Evolutionary conservation across 2,329 filamentous ascomycete genomes (phyloP).

Genomic region (Epichloe hybrida): DNA sequence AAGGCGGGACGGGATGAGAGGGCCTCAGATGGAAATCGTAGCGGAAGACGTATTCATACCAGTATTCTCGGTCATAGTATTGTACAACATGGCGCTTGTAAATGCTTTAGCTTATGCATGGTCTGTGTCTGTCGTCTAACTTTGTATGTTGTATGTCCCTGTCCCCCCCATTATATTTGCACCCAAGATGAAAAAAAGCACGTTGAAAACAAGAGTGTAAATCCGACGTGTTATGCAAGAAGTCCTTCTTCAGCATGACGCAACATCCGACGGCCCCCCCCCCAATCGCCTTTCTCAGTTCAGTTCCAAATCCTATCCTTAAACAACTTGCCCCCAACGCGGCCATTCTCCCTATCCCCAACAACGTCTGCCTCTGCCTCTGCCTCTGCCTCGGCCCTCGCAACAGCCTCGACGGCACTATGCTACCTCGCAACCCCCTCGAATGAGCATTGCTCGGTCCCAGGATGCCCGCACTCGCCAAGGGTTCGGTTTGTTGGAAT

Average conservation of each 20-base stretch:
- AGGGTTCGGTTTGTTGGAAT: conserved; percentile 8
- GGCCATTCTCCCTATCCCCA: conserved; percentile 2
- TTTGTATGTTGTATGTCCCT: background rate
- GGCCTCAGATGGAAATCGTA: no score
- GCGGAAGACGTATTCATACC: no score
- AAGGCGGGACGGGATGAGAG: no score
- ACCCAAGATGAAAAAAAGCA: no score
- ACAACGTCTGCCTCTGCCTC: background rate
- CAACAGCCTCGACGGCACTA: conserved; percentile 23
- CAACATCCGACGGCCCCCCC: background rate
- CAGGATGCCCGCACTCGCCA: conserved; percentile 39
- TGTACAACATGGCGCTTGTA: no score
- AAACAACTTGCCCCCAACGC: background rate
- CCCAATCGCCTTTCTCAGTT: background rate
- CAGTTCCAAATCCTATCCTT: background rate
- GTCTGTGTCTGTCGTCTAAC: no score
- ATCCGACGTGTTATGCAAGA: background rate
- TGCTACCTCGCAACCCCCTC: conserved; percentile 21
- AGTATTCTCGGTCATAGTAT: no score
- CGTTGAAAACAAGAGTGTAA: background rate
- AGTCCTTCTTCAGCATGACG: background rate
- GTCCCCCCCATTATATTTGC: background rate
- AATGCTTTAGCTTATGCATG: no score
- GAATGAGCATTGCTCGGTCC: conserved; percentile 39
- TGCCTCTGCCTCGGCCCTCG: conserved; percentile 7